Conservation (phyloP, 2,329 filamentous ascomycete species). For the Verticillium nonalfalfae region DNA sequence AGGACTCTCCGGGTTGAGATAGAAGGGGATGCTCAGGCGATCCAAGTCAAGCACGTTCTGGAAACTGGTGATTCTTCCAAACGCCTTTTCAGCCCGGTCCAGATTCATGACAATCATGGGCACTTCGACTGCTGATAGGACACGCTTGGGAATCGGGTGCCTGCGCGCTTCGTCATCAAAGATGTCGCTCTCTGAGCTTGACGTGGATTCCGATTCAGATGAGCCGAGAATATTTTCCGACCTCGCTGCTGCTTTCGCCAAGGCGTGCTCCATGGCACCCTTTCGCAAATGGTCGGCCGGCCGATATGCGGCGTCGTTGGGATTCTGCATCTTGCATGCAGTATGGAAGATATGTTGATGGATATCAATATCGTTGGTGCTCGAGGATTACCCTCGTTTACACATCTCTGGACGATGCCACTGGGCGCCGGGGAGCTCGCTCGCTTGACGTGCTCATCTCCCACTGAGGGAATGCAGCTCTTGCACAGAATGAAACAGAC, state of each 20-base stretch:
- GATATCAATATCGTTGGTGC: not conserved
- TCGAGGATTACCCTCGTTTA: not conserved
- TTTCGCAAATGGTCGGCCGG: not conserved
- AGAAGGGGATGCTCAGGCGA: conserved; percentile 56
- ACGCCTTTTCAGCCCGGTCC: conserved; percentile 34
- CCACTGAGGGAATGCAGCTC: too few relatives aligned
- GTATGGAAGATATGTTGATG: not conserved
- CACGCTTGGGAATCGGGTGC: conserved; percentile 25
- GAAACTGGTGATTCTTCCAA: conserved; percentile 30
- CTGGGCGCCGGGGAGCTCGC: too few relatives aligned
- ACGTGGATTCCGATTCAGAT: not conserved
- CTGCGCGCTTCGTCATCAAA: conserved; percentile 8
- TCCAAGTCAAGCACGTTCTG: conserved; percentile 38
- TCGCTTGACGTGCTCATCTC: too few relatives aligned
- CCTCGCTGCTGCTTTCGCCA: not conserved
- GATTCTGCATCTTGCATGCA: not conserved
- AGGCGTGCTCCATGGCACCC: not conserved
- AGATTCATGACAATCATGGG: conserved; percentile 36
- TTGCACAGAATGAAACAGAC: too few relatives aligned
- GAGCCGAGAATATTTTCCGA: not conserved
- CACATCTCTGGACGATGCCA: not conserved
- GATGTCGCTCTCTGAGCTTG: not conserved
- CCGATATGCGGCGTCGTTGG: not conserved
- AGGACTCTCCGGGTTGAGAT: conserved; percentile 72
- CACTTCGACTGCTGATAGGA: conserved; percentile 33